Base-by-base conservation (phyloP, 2,329 filamentous ascomycete species). In the Venturia oleaginea region DNA sequence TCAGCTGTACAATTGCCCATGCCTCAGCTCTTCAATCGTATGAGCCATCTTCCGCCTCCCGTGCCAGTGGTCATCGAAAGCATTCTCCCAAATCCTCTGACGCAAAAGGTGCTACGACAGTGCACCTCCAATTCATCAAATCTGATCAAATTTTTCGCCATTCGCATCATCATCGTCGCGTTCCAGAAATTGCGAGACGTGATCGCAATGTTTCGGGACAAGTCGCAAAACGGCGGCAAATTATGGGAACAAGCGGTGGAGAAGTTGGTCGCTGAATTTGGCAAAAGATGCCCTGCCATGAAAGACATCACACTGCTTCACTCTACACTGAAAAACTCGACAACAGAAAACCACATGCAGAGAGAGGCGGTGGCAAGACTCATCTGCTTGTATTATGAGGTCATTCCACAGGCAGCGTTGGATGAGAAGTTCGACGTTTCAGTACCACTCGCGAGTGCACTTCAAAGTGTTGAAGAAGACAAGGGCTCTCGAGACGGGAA, bases 391-490 rank as follows among this genome's bases (percentile, higher is more conserved):
- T 97, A 95, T 76, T 95, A 95, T 72, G 86, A 92, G 72, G 81
- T 90, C 2, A 82, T 91, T 10, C 92, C 94, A 1, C 86, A 90
- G 66, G 80, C 90, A 30, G 91, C 92, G 0, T 80, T 95, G 17
- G 87, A 88, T 68, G 89, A 92, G 69, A 94, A 89, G 68, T 94
- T 97, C 70, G 94, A 97, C 71, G 88, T 96, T 4, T 94, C 93
- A 0, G 79, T 88, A 0, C 82, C 89, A 24, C 81, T 99, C 19
- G 86, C 88, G 8, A 84, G 86, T 65, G 83, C 87, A 0, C 78
- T 97, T 57, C 80, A 83, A 64, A 71, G 71, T 51, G 64, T 67
- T 19, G 68, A 51, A 8, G 60, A 37, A 30, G 46, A 65, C n/a
- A 42, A 68, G 11, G 68, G 68, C 10, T 67, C 70, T 15, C 75